A percentile compares a stretch with the other conserved stretches of the same genome.
Conservation (phyloP, 345 rosid species). For the Eucalyptus regnans region DNA sequence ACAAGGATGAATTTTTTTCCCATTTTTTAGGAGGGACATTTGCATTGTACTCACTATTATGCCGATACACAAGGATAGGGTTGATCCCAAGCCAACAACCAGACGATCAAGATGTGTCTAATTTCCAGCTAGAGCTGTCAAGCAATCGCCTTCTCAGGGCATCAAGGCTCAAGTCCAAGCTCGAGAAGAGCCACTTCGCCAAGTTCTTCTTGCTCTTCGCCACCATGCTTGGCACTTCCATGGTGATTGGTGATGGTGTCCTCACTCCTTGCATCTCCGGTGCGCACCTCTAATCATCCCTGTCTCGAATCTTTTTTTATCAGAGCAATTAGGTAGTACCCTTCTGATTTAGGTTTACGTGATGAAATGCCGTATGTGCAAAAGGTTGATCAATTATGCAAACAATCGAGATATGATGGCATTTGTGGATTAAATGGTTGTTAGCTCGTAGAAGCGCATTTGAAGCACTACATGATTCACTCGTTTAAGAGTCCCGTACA, state of each 20-base stretch:
- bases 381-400: not conserved
- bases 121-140: constrained; percentile 13
- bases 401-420: not conserved
- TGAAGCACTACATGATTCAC: not conserved
- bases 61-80: constrained; percentile 31
- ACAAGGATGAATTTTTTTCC: not conserved
- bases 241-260: constrained; percentile 59
- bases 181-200: constrained; percentile 20
- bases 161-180: constrained; percentile 5
- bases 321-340: not conserved
- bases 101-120: constrained; percentile 20
- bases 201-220: constrained; percentile 21
- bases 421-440: not conserved
- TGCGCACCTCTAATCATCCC: not conserved
- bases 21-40: constrained; percentile 30
- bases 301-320: not conserved
- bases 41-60: constrained; percentile 39
- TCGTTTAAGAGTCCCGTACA: not conserved
- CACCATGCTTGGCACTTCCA: constrained; percentile 45
- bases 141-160: constrained; percentile 12
- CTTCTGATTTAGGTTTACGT: not conserved
- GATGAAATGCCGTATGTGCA: not conserved
- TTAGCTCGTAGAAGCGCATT: not conserved
- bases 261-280: constrained; percentile 55
- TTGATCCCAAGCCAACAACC: constrained; percentile 37